Conservation (phyloP, 805 yeast genomes). For the Brettanomyces custersianus region DNA sequence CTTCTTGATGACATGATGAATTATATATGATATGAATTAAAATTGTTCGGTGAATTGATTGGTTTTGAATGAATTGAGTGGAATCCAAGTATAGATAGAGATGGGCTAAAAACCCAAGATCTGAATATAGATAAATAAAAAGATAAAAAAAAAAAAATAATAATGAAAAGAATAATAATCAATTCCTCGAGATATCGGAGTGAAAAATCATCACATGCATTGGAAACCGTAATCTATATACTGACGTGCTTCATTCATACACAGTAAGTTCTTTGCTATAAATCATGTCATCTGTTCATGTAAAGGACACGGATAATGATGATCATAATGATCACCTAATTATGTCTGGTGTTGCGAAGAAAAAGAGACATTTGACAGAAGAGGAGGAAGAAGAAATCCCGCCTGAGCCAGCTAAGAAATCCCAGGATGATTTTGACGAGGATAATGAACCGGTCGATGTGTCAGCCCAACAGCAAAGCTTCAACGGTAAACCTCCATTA, state of each 20-base stretch:
- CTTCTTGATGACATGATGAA: conserved; percentile 21
- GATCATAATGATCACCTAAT: not conserved
- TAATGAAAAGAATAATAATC: not conserved
- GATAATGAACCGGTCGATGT: conserved; percentile 2
- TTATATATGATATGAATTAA: too few species aligned
- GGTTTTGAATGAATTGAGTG: not conserved
- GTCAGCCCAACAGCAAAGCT: not conserved
- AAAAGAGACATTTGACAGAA: not conserved
- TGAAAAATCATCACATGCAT: too few species aligned
- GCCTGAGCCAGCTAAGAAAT: too few species aligned
- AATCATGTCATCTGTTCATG: too few species aligned
- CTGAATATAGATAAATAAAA: not conserved
- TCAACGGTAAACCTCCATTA: too few species aligned
- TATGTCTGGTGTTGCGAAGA: not conserved
- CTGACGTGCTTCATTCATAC: too few species aligned
- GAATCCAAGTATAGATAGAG: not conserved
- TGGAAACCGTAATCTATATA: too few species aligned
- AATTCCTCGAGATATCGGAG: not conserved
- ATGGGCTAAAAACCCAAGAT: not conserved
- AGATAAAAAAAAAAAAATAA: not conserved
- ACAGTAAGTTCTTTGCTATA: too few species aligned
- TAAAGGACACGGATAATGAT: not conserved
- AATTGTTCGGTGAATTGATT: not conserved
- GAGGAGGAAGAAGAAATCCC: conserved; percentile 3
- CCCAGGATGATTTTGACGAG: too few species aligned